Evolutionary conservation across 2,329 filamentous ascomycete species (phyloP), one percentile per base, ranked within the genome.

Genomic region (Aspergillus awamori): DNA sequence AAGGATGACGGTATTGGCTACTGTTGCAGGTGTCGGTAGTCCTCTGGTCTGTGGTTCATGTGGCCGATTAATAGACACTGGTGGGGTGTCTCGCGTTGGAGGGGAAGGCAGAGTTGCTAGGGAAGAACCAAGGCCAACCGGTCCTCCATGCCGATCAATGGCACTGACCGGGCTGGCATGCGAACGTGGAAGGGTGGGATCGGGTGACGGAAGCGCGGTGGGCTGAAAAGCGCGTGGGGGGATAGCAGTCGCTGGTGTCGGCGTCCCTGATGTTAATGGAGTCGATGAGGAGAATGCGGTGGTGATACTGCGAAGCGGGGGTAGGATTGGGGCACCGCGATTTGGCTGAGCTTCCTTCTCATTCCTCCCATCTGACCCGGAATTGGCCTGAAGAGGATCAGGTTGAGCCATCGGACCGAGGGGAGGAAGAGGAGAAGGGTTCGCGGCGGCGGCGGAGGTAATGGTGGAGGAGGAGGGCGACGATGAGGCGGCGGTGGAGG

Each of bases 81-180:
- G 24, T 30, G 61, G 51, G 22, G 38, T 33, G 36, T 58, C 58
- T 33, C 53, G 38, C 41, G 38, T 38, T 10, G 56, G 86, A 83
- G 33, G 88, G 87, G 13, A 88, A 89, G 6, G 86, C 85, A 65
- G 58, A n/a, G 59, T 51, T 22, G 57, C 39, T 15, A 43, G 13
- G 11, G 53, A 89, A 80, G 20, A 84, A 51, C 43, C 57, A 22
- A 45, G 24, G 11, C 47, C 30, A 28, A 55, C 43, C 49, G 51
- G 41, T 33, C 38, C n/a, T 43, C 55, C 53, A 63, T 63, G 63
- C 20, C 61, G 58, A 54, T 67, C 66, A 41, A 62, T 60, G 45
- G 65, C 58, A 48, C 51, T 62, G 43, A 63, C 54, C 5, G 73
- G 72, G 59, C 70, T 75, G 17, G 67, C 58, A 55, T 69, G 64